Percentiles rank a stretch among this genome's conserved stretches.
Conservation (phyloP, 371 early-diverging fungal genomes). For the Basidiobolus meristosporus region DNA sequence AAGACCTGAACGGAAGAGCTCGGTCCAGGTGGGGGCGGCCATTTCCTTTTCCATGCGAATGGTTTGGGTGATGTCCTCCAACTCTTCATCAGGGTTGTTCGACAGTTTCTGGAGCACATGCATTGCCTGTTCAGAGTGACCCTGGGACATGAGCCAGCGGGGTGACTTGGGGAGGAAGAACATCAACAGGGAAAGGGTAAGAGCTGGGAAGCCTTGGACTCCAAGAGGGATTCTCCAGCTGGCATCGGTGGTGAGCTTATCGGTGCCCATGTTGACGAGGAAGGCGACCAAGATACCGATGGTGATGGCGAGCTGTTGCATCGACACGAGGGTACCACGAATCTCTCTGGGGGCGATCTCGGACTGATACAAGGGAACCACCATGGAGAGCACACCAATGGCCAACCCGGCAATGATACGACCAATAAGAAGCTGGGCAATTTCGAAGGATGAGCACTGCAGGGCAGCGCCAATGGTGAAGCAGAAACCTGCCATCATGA, state of each 20-base stretch:
- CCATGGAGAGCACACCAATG: constrained; percentile 1
- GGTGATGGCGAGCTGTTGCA: constrained; percentile 81
- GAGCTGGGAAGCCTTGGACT: constrained; percentile 52
- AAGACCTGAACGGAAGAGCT: constrained; percentile 40
- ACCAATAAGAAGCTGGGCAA: constrained; percentile 1
- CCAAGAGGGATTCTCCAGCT: constrained; percentile 65
- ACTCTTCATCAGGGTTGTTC: constrained; percentile 49
- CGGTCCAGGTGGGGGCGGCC: constrained; percentile 42
- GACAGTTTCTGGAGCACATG: constrained; percentile 45
- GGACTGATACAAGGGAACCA: constrained; percentile 42
- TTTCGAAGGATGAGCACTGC: constrained; percentile 1
- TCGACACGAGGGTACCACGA: constrained; percentile 71
- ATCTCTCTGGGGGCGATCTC: constrained; percentile 70
- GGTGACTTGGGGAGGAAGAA: constrained; percentile 77
- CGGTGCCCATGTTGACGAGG: constrained; percentile 47
- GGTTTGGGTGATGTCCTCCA: constrained; percentile 39
- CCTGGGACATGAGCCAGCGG: constrained; percentile 50
- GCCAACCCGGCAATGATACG: constrained; percentile 4
- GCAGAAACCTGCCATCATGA: constrained; percentile 1
- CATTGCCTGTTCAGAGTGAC: constrained; percentile 40
- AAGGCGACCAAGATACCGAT: constrained; percentile 44
- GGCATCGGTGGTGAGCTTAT: constrained; percentile 20
- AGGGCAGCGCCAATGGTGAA: constrained; percentile 4
- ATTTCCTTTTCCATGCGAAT: constrained; percentile 41
- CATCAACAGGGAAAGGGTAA: constrained; percentile 40